phyloP scores from a whole-genome alignment of 257 asterid species.

The Cinchona pubescens region DNA sequence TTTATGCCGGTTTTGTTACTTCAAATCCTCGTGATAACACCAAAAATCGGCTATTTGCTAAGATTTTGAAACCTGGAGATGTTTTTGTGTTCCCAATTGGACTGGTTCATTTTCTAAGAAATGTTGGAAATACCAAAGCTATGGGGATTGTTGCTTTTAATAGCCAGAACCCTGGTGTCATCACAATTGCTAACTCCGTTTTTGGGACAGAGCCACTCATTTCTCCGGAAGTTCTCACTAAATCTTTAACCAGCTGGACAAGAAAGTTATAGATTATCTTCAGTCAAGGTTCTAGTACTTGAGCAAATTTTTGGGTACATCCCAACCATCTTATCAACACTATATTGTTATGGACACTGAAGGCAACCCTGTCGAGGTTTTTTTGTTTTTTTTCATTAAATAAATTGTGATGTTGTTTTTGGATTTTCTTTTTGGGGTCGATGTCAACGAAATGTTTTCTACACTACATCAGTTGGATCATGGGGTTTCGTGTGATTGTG shows the following conservation, averaged over 20 bases:
- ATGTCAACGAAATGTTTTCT: no score
- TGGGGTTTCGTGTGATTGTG: no score
- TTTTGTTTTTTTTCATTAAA: no score
- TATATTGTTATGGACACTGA: no score
- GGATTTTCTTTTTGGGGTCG: no score
- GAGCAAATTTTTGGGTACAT: no score
- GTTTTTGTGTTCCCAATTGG: conserved; percentile 35
- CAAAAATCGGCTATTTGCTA: conserved; percentile 30
- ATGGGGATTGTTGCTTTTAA: conserved; percentile 27
- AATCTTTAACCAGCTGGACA: conserved; percentile 17
- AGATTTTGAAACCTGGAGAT: conserved; percentile 11
- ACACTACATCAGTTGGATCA: no score
- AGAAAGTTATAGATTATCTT: conserved; percentile 8
- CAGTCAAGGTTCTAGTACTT: neutral
- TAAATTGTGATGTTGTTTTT: no score
- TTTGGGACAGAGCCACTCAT: conserved; percentile 35
- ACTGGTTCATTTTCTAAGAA: conserved; percentile 29
- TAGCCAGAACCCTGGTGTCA: conserved; percentile 38
- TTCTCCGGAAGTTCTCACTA: conserved; percentile 16
- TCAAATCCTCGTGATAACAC: conserved; percentile 25
- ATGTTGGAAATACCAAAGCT: conserved; percentile 19
- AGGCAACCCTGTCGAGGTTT: no score
- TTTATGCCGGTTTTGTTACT: conserved; percentile 31
- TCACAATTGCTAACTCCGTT: conserved; percentile 30
- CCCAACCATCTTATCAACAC: no score